Base-by-base conservation (phyloP, 371 early-diverging fungal species). In the Synchytrium microbalum region DNA sequence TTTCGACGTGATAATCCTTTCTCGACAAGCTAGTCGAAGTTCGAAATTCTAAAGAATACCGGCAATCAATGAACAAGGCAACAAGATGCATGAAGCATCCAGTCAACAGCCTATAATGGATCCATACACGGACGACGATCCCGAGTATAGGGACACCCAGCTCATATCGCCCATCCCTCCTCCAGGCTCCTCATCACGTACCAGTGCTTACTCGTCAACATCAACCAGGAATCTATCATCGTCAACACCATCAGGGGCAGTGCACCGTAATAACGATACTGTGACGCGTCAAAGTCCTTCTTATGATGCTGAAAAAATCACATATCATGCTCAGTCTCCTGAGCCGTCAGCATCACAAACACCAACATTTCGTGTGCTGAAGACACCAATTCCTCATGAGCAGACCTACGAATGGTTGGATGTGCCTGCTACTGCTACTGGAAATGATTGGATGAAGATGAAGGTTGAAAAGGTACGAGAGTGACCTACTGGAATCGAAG, bases 81-180 rank as follows among this genome's bases (percentile, higher is more conserved):
- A n/a, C n/a, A n/a, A n/a, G n/a, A n/a, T n/a, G n/a, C n/a, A n/a
- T n/a, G n/a, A n/a, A n/a, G n/a, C n/a, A n/a, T n/a, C n/a, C n/a
- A n/a, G n/a, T n/a, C n/a, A n/a, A n/a, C n/a, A n/a, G n/a, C n/a
- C 46, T 10, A 19, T 19, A 38, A 38, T 16, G n/a, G 54, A 75
- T 84, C 46, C 46, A 10, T 38, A 38, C 46, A 38, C 46, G 46
- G 46, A 81, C 32, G 68, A 64, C 55, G 88, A 87, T 69, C 84
- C 85, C 5, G 82, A 78, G 14, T 89, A 81, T 68, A 70, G 75
- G 10, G 67, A 72, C 24, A 85, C 88, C 3, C 79, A 73, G 8
- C 64, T 86, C 13, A 63, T 67, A 52, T 85, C 86, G 5, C 80
- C 79, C 1, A 79, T 86, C 14, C 81, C 84, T 3, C 85, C 84